Percentiles rank a stretch among this genome's conserved stretches.
These are phyloP conservation scores for Kodamaea anthophila DNA, from an alignment of 1,139 yeast genomes.

Conservation along the genomic window DNA sequence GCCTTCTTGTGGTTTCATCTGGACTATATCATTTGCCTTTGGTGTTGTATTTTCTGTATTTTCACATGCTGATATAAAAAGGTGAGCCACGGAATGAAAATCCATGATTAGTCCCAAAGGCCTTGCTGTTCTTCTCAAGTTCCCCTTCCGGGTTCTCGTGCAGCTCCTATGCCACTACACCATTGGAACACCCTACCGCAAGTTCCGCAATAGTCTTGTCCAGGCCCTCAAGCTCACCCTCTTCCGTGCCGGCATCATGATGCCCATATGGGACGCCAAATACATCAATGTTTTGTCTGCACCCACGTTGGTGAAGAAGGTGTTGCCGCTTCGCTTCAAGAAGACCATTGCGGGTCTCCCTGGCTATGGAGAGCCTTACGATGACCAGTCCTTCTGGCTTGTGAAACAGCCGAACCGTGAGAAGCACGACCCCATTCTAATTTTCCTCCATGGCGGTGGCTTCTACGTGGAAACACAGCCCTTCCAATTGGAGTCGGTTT, in stretches of 20 bases:
- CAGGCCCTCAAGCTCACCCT: conserved; percentile 7
- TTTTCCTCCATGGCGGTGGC: conserved; percentile 42
- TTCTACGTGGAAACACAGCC: conserved; percentile 31
- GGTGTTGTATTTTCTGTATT: too few relatives aligned
- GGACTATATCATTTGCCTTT: too few relatives aligned
- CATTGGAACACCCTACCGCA: conserved; percentile 8
- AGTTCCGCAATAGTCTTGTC: conserved; percentile 5
- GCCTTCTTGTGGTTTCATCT: too few relatives aligned
- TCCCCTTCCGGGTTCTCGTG: conserved; percentile 6
- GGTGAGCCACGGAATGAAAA: too few relatives aligned
- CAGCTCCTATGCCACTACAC: conserved; percentile 7
- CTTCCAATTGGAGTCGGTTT: conserved; percentile 26
- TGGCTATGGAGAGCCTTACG: conserved; percentile 30
- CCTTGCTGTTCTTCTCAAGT: conserved; percentile 3
- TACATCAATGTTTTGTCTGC: conserved; percentile 6
- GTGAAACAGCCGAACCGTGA: conserved; percentile 24
- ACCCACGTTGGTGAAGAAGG: conserved; percentile 6
- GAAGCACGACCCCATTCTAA: conserved; percentile 30
- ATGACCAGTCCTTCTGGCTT: conserved; percentile 33
- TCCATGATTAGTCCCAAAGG: background rate
- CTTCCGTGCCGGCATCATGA: conserved; percentile 7
- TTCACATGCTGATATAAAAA: too few relatives aligned
- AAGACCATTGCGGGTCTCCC: conserved; percentile 13
- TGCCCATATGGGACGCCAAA: conserved; percentile 7
- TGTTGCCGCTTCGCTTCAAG: conserved; percentile 6